Conservation (phyloP, 306 rosid genomes). For the Astragalus membranaceus region DNA sequence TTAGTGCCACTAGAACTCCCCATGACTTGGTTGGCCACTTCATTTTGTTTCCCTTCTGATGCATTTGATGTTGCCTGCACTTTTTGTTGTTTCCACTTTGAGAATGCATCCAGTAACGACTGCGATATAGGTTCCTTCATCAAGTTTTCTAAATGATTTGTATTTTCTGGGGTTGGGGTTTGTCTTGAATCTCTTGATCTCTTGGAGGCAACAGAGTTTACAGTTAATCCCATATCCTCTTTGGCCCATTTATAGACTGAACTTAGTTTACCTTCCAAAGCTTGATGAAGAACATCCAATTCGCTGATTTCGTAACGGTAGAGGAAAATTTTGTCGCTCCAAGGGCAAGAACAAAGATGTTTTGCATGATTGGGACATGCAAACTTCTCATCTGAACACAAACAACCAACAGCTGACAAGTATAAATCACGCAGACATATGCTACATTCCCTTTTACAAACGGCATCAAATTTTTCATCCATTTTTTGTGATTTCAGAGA, state of each 20-base stretch:
- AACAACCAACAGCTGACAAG: slow-evolving; percentile 68
- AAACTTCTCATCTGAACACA: slow-evolving; percentile 55
- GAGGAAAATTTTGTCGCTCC: slow-evolving; percentile 48
- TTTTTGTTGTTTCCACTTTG: slow-evolving; percentile 15
- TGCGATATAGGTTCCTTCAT: slow-evolving; percentile 8
- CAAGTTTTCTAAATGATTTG: neutral
- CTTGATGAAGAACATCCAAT: slow-evolving; percentile 62
- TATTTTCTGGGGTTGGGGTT: slow-evolving; percentile 15
- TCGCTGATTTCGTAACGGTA: slow-evolving; percentile 55
- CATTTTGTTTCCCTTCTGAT: slow-evolving; percentile 10
- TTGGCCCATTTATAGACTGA: slow-evolving; percentile 69
- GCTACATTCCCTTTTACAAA: slow-evolving; percentile 63
- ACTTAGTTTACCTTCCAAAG: slow-evolving; percentile 67
- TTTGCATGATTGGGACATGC: slow-evolving; percentile 75
- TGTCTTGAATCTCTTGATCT: slow-evolving; percentile 8
- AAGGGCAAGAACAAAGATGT: slow-evolving; percentile 72
- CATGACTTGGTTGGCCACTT: no score
- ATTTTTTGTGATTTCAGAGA: slow-evolving; percentile 40
- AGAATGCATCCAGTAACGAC: neutral
- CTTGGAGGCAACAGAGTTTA: slow-evolving; percentile 29
- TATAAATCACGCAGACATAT: slow-evolving; percentile 65
- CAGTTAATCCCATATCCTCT: slow-evolving; percentile 52
- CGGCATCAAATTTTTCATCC: slow-evolving; percentile 38
- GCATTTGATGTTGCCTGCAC: slow-evolving; percentile 11
- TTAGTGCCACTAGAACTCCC: neutral